Percentiles rank a stretch among this genome's conserved stretches.
These are phyloP conservation scores for Suhomyces atakaporum DNA, from an alignment of 1,139 yeast genomes.

Conservation along the genomic window DNA sequence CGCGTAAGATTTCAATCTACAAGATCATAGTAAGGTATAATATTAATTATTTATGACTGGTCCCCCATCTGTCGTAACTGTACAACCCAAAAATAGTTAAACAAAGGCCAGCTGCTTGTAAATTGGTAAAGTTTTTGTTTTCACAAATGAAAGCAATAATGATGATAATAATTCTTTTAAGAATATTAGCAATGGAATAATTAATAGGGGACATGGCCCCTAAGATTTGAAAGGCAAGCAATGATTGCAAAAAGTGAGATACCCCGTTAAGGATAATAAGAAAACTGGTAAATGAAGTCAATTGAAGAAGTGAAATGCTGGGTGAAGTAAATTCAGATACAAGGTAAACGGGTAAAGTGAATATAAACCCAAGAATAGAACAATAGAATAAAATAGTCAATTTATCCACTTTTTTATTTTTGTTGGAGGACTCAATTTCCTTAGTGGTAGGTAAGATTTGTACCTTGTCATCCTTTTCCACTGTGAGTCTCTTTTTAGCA, in stretches of 20 bases:
- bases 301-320: slow-evolving; percentile 32
- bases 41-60: slow-evolving; percentile 12
- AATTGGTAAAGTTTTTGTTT: slow-evolving; percentile 51
- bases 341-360: slow-evolving; percentile 79
- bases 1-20: background rate
- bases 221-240: slow-evolving; percentile 85
- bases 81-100: slow-evolving; percentile 68
- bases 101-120: slow-evolving; percentile 69
- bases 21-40: background rate
- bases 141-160: slow-evolving; percentile 80
- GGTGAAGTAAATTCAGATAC: slow-evolving; percentile 57
- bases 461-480: slow-evolving; percentile 22
- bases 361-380: slow-evolving; percentile 72
- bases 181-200: slow-evolving; percentile 85
- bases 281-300: slow-evolving; percentile 33
- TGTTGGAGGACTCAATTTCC: slow-evolving; percentile 16
- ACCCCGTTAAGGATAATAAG: slow-evolving; percentile 65
- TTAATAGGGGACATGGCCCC: slow-evolving; percentile 87
- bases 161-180: slow-evolving; percentile 86
- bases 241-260: slow-evolving; percentile 81
- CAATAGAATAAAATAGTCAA: slow-evolving; percentile 82
- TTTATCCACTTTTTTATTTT: slow-evolving; percentile 62
- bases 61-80: slow-evolving; percentile 77
- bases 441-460: slow-evolving; percentile 28
- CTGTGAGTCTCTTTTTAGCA: slow-evolving; percentile 78